Percentiles rank a stretch among this genome's conserved stretches.
Conservation (phyloP, 805 yeast species). For the Lipomyces yamadae region DNA sequence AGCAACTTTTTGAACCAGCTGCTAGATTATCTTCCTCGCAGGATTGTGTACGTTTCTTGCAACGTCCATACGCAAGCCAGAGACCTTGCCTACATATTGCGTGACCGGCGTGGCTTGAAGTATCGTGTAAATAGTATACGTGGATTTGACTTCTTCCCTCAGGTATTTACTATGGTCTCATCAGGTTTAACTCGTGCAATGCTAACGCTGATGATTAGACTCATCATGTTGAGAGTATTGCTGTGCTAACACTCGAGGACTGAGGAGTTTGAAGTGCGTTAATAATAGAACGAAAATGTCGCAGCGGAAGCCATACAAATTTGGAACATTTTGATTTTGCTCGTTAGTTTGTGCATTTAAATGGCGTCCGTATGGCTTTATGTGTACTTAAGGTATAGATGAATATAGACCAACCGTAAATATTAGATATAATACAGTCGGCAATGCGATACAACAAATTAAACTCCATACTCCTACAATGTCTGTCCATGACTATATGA, state of each 20-base stretch:
- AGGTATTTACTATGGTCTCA: slow-evolving; percentile 42
- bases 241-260: slow-evolving; percentile 56
- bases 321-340: no score
- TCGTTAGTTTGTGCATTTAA: no score
- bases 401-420: background rate
- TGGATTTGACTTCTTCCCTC: slow-evolving; percentile 97
- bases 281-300: no score
- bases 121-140: slow-evolving; percentile 80
- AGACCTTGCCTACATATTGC: slow-evolving; percentile 82
- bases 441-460: background rate
- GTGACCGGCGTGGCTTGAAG: slow-evolving; percentile 58
- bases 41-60: slow-evolving; percentile 93
- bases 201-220: slow-evolving; percentile 49
- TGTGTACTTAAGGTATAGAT: background rate
- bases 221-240: slow-evolving; percentile 88
- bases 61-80: slow-evolving; percentile 98
- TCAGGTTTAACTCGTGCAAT: background rate
- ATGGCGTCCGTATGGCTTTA: background rate
- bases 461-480: background rate
- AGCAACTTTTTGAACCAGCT: slow-evolving; percentile 83
- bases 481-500: background rate
- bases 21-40: slow-evolving; percentile 79
- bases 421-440: background rate
- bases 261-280: background rate
- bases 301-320: no score